Base-by-base conservation (phyloP, 2,329 filamentous ascomycete genomes). In the Zasmidium cellare region DNA sequence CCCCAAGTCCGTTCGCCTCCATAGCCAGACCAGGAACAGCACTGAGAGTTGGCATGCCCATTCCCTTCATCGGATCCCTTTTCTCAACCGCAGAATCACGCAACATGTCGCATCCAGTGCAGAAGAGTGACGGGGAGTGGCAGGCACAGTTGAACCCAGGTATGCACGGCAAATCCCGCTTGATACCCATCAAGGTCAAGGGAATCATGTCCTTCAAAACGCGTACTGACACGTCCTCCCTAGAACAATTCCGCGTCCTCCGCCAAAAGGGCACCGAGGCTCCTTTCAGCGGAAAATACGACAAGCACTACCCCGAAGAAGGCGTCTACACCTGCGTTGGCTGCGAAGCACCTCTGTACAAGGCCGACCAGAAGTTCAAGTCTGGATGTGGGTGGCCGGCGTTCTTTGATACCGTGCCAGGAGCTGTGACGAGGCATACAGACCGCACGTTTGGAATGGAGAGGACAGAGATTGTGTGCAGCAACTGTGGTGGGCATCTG, bases 351-450 rank as follows among this genome's bases (percentile, higher is more conserved):
- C 92, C 94, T 3, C 85, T 99, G 18, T 99, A 99, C 84, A 93
- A 87, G 75, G 92, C 94, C 24, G 83, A 83, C 62, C 92, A 96
- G 77, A 99, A 99, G 76, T 99, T 99, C 83, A 90, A 90, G 75
- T 96, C 90, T 18, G 91, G 92, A 45, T 99, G 94, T 76, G 94
- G 94, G 60, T 99, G 94, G 94, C 94, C 94, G 0, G 94, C 94
- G 12, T 99, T 97, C 77, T 99, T 93, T 73, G 94, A 99, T 76
- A 93, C 89, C 65, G 85, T 99, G 52, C 93, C 94, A 0, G 92
- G 92, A 2, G 93, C 93, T 0, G 91, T 99, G 12, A 90, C 85
- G 35, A 82, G 93, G 61, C 88, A 93, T 70, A 85, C 86, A 63
- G 94, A 99, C 75, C 79, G 77, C 49, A 80, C 86, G 0, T 83